phyloP scores from a whole-genome alignment of 106 monocot species.

The Iris macrosiphon region DNA sequence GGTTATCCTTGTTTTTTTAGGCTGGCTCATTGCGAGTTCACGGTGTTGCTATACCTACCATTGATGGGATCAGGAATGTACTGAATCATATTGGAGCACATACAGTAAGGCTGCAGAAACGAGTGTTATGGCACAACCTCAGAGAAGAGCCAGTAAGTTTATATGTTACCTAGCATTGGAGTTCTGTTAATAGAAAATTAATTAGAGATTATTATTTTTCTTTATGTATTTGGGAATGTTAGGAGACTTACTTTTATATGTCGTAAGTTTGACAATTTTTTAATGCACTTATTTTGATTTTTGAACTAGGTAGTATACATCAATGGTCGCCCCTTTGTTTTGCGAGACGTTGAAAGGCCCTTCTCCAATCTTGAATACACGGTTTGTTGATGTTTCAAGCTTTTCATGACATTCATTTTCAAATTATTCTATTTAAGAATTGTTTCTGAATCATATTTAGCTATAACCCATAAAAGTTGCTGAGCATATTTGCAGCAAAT shows the following conservation, averaged over 20 bases:
- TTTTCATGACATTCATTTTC: neutral
- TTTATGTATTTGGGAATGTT: no score
- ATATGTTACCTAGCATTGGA: no score
- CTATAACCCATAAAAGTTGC: no score
- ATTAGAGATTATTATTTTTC: no score
- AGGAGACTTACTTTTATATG: no score
- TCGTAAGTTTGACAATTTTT: neutral
- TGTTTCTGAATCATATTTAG: no score
- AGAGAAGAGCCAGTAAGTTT: conserved; percentile 97
- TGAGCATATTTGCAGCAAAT: no score
- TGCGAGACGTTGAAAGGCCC: conserved; percentile 90
- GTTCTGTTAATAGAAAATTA: no score
- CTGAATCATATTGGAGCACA: conserved; percentile 85
- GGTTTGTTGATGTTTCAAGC: conserved; percentile 30
- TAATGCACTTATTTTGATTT: conserved; percentile 10
- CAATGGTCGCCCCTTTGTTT: conserved; percentile 90
- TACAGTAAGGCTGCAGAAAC: conserved; percentile 37
- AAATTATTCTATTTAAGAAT: no score
- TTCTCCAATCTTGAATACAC: conserved; percentile 98
- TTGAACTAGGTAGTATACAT: conserved; percentile 81
- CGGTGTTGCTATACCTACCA: conserved; percentile 97
- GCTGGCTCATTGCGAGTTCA: conserved; percentile 82
- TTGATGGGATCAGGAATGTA: conserved; percentile 82
- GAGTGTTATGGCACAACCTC: conserved; percentile 89
- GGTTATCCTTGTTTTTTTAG: conserved; percentile 22